Conservation (phyloP, 2,329 filamentous ascomycete species). For the Colletotrichum orchidophilum region DNA sequence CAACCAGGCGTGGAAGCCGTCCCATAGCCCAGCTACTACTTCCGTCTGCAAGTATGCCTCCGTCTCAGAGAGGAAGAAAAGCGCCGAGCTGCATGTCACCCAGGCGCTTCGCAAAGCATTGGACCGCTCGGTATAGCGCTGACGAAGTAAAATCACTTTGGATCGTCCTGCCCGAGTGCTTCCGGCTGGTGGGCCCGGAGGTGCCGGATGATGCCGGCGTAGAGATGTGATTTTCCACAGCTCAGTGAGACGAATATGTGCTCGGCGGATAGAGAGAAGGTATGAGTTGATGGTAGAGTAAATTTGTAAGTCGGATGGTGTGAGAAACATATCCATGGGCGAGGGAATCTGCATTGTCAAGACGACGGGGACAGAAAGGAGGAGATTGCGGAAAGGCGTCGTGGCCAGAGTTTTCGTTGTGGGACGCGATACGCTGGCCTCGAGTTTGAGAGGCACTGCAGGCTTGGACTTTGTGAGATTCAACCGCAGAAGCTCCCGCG, state of each 20-base stretch:
- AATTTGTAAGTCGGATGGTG: conserved; percentile 75
- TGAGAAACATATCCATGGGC: conserved; percentile 88
- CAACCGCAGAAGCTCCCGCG: conserved; percentile 79
- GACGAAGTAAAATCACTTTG: conserved; percentile 68
- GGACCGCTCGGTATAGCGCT: conserved; percentile 70
- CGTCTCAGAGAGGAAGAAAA: conserved; percentile 90
- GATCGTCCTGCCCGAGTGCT: conserved; percentile 68
- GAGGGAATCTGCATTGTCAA: conserved; percentile 78
- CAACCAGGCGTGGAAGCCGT: conserved; percentile 82
- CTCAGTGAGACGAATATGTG: conserved; percentile 84
- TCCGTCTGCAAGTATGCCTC: conserved; percentile 91
- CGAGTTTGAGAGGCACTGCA: conserved; percentile 48
- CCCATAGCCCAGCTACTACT: conserved; percentile 83
- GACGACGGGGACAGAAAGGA: conserved; percentile 80
- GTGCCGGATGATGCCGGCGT: conserved; percentile 79
- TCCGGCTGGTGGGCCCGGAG: conserved; percentile 71
- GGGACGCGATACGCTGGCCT: conserved; percentile 42
- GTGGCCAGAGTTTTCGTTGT: conserved; percentile 49
- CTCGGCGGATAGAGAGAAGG: conserved; percentile 83
- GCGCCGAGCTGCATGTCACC: conserved; percentile 87
- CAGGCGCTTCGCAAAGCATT: conserved; percentile 82
- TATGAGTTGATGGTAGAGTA: conserved; percentile 92
- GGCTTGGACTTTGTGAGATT: conserved; percentile 63
- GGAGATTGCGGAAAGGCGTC: conserved; percentile 79
- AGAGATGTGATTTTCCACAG: conserved; percentile 88